phyloP scores from a whole-genome alignment of 2,329 filamentous ascomycete species.

The Ophiognomonia clavigignenti-juglandacearum region DNA sequence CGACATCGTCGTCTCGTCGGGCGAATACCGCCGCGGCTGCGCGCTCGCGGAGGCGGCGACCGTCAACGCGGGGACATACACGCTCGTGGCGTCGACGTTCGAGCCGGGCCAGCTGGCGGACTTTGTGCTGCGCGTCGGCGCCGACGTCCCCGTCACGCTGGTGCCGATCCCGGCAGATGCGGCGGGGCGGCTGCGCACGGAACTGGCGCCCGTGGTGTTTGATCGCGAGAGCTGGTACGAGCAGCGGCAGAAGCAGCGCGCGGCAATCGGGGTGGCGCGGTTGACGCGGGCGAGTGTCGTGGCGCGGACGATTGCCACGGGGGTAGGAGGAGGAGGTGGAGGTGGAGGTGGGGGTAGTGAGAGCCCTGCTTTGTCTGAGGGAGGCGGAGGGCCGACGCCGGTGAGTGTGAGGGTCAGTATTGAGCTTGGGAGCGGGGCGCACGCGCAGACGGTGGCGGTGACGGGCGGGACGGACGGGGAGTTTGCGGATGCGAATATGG shows the following conservation, averaged over 20 bases:
- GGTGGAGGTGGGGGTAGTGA: too few species aligned
- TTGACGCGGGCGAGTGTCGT: slow-evolving; percentile 60
- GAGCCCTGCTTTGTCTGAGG: too few species aligned
- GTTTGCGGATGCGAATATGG: slow-evolving; percentile 63
- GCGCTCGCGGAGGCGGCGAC: slow-evolving; percentile 57
- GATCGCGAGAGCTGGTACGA: slow-evolving; percentile 36
- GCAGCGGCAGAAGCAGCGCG: slow-evolving; percentile 28
- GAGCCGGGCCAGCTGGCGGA: slow-evolving; percentile 70
- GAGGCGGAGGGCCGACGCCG: slow-evolving; percentile 18
- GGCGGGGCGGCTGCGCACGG: slow-evolving; percentile 66
- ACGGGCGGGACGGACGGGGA: slow-evolving; percentile 59
- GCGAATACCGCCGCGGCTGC: slow-evolving; percentile 81
- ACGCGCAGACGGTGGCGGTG: slow-evolving; percentile 58
- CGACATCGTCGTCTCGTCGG: slow-evolving; percentile 77
- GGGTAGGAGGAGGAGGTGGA: neutral
- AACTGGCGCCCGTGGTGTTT: slow-evolving; percentile 35
- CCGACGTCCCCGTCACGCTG: slow-evolving; percentile 51
- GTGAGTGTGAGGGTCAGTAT: slow-evolving; percentile 62
- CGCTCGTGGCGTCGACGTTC: slow-evolving; percentile 86
- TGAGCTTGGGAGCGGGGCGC: slow-evolving; percentile 67
- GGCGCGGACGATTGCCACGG: slow-evolving; percentile 26
- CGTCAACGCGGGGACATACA: slow-evolving; percentile 72
- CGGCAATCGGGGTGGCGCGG: slow-evolving; percentile 33
- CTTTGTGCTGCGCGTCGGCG: slow-evolving; percentile 72
- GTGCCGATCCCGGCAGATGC: slow-evolving; percentile 64